Conservation (phyloP, 2,329 filamentous ascomycete genomes). For the Claviceps spartinae region DNA sequence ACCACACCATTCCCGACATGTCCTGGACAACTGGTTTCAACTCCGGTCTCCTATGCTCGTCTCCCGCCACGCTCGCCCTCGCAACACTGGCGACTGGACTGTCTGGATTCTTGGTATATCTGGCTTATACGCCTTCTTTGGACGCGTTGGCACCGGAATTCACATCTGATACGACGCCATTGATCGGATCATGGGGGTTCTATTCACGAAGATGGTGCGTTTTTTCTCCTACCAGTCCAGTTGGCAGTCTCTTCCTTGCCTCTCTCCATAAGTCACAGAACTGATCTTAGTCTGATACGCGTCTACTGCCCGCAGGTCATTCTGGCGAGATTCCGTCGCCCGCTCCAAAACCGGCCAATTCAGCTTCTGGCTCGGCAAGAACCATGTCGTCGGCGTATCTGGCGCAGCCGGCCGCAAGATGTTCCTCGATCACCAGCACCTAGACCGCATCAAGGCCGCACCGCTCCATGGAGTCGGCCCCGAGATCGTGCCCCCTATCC, state of each 20-base stretch:
- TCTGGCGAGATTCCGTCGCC: not conserved
- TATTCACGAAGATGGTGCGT: not conserved
- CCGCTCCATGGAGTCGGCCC: not conserved
- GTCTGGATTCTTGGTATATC: not conserved
- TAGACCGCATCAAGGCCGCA: not conserved
- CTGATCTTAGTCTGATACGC: not conserved
- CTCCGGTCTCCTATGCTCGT: not conserved
- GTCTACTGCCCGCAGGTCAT: not conserved
- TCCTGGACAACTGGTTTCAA: not conserved
- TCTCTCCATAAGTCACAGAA: not conserved
- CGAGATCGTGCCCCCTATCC: not conserved
- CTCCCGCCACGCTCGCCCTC: not conserved
- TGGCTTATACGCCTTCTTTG: conserved; percentile 1
- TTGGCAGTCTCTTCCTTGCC: not conserved
- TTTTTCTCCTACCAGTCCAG: not conserved
- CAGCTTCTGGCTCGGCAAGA: conserved; percentile 8
- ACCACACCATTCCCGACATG: not conserved
- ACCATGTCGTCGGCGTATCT: conserved; percentile 6
- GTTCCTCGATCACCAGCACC: conserved; percentile 3
- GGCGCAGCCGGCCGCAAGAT: conserved; percentile 6
- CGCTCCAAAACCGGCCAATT: conserved; percentile 6
- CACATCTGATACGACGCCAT: not conserved
- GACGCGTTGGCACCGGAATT: not conserved
- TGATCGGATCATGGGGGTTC: not conserved
- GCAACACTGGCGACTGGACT: not conserved